Base-by-base conservation (phyloP, 306 rosid genomes). In the Quercus ilex region DNA sequence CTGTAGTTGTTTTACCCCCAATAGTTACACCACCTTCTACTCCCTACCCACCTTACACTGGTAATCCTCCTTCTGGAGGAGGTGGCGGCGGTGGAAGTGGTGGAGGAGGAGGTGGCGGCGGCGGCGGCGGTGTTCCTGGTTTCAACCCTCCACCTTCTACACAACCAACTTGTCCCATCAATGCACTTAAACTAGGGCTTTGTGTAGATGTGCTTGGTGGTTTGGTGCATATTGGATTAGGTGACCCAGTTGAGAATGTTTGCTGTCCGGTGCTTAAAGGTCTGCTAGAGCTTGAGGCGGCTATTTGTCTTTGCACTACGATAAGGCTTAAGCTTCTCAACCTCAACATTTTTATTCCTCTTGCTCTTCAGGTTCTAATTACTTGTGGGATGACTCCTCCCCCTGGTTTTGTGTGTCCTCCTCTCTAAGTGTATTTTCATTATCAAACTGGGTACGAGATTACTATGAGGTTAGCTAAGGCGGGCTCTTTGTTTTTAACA, bases 381-480 rank as follows among this genome's bases (percentile, higher is more conserved):
- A 94, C 93, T 60, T 94, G 99, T 12, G 97, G 97, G 28, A 78
- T 72, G 75, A 90, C 92, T 74, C 97, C 97, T 79, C 97, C 99
- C 51, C 93, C 95, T 80, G 99, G 91, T 71, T 94, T 91, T 82
- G 89, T 91, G 55, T 94, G 99, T 77, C 97, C 97, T 82, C 93
- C 92, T 78, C 89, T 94, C 46, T 79, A 72, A 64, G 62, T 12
- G 41, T 14, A 1, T 17, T 4, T 35, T 60, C 6, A 11, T 2
- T 60, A 43, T 60, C 12, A 33, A 3, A 5, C 20, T 33, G 10
- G 69, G 69, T 26, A 13, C 69, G 17, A 17, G 53, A 49, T 49
- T 25, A 18, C 7, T 3, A 67, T 9, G 51, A 14, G 70, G 21
- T 33, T 67, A 67, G 33, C 8, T 19, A 3, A 8, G 35, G 71